Percentiles rank a stretch among this genome's conserved stretches.
These are phyloP conservation scores for Neoboletus magnificus DNA, from an alignment of 768 basidiomycete species.

Conservation along the genomic window DNA sequence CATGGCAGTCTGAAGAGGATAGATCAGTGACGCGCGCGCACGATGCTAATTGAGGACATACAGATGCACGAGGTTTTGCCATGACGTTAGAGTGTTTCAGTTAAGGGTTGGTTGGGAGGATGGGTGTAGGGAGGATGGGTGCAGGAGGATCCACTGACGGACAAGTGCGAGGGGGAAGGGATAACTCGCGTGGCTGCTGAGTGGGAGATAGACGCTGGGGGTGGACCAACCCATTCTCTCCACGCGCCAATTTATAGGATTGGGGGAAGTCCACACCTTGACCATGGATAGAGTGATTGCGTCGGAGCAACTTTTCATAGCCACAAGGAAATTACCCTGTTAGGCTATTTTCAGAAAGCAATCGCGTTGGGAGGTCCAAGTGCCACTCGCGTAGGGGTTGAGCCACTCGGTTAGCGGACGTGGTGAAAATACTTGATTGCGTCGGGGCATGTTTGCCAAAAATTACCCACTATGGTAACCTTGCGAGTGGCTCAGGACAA, in stretches of 20 bases:
- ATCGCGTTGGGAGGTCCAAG: slow-evolving; percentile 18
- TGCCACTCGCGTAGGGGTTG: slow-evolving; percentile 17
- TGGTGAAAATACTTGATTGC: slow-evolving; percentile 22
- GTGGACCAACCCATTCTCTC: background rate
- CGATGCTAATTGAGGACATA: slow-evolving; percentile 1
- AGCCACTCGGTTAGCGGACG: slow-evolving; percentile 25
- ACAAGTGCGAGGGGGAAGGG: background rate
- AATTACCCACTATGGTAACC: slow-evolving; percentile 7
- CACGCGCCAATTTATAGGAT: slow-evolving; percentile 20
- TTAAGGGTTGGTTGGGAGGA: background rate
- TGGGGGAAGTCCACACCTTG: slow-evolving; percentile 8
- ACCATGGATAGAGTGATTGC: slow-evolving; percentile 24
- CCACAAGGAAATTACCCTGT: slow-evolving; percentile 20
- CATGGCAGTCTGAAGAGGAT: slow-evolving; percentile 1
- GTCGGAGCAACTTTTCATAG: slow-evolving; percentile 15
- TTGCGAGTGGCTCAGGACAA: slow-evolving; percentile 9
- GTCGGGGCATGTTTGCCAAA: slow-evolving; percentile 11
- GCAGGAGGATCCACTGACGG: background rate
- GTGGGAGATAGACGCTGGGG: background rate
- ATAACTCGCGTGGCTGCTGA: background rate
- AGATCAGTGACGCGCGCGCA: background rate
- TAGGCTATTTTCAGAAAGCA: slow-evolving; percentile 18
- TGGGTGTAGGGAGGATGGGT: background rate
- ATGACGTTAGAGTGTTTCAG: background rate
- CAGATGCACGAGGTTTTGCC: background rate